Evolutionary conservation across 2,329 filamentous ascomycete genomes (phyloP).

Genomic region (Aspergillus unguis): DNA sequence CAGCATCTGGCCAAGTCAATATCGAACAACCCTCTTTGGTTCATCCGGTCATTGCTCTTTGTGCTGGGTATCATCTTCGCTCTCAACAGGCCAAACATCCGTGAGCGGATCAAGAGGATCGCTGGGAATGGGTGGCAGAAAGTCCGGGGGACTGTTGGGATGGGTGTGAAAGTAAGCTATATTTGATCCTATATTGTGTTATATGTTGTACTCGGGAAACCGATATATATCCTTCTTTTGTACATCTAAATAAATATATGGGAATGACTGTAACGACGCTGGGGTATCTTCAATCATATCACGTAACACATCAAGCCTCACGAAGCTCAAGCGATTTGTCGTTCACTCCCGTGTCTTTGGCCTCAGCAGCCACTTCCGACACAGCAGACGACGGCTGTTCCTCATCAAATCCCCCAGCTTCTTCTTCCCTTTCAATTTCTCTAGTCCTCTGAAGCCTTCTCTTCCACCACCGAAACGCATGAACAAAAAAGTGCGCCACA

Average conservation of each 20-base stretch:
- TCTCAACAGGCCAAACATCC: constrained; percentile 69
- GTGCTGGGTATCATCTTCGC: constrained; percentile 73
- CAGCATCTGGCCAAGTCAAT: constrained; percentile 51
- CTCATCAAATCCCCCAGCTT: constrained; percentile 2
- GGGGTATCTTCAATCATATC: not conserved
- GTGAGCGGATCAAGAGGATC: constrained; percentile 69
- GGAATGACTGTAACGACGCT: not conserved
- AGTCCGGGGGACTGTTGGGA: constrained; percentile 77
- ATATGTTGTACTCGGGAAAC: not conserved
- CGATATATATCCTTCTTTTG: constrained; percentile 11
- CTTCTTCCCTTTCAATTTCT: constrained; percentile 16
- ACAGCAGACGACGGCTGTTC: not conserved
- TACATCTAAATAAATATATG: constrained; percentile 10
- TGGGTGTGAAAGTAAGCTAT: constrained; percentile 97
- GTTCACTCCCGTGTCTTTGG: constrained; percentile 1
- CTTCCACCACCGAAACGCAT: constrained; percentile 34
- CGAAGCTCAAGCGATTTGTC: not conserved
- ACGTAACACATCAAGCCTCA: constrained; percentile 2
- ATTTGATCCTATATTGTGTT: constrained; percentile 53
- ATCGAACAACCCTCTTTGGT: constrained; percentile 53
- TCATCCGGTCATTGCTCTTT: constrained; percentile 69
- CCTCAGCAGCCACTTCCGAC: constrained; percentile 1
- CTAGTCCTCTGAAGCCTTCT: constrained; percentile 18
- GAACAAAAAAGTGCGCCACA: constrained; percentile 39
- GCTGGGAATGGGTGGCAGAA: constrained; percentile 74